A percentile compares a stretch with the other conserved stretches of the same genome.
phyloP scores from a whole-genome alignment of 495 filamentous ascomycete genomes.

The Trichoderma orchidacearum region DNA sequence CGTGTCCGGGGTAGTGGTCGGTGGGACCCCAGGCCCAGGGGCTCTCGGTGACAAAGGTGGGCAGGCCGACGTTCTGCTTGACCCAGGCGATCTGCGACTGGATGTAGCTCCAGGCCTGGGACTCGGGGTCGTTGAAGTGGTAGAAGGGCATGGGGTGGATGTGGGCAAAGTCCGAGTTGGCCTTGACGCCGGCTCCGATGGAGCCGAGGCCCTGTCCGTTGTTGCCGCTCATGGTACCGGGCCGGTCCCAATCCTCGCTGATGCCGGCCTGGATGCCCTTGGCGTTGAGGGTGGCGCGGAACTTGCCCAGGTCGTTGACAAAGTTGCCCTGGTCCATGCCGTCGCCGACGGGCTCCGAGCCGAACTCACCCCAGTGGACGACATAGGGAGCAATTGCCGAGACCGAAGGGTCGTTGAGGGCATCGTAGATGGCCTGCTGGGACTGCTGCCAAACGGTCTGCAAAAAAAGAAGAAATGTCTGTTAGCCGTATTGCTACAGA shows the following conservation, averaged over 20 bases:
- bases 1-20: background rate
- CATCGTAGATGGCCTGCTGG: constrained; percentile 8
- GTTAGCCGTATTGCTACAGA: too few species aligned
- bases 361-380: constrained; percentile 12
- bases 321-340: constrained; percentile 12
- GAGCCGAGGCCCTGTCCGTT: constrained; percentile 3
- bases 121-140: constrained; percentile 4
- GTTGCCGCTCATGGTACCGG: constrained; percentile 9
- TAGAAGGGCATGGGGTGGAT: constrained; percentile 14
- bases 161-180: constrained; percentile 9
- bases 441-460: constrained; percentile 7
- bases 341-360: constrained; percentile 12
- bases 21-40: constrained; percentile 12
- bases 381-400: constrained; percentile 11
- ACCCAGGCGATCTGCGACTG: constrained; percentile 6
- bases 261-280: constrained; percentile 11
- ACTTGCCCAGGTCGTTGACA: constrained; percentile 8
- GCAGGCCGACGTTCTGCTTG: constrained; percentile 5
- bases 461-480: too few species aligned
- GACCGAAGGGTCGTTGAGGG: constrained; percentile 5
- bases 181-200: constrained; percentile 6
- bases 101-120: constrained; percentile 11
- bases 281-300: constrained; percentile 5
- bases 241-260: constrained; percentile 14
- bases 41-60: constrained; percentile 11